A percentile compares a stretch with the other conserved stretches of the same genome.
These are phyloP conservation scores for Sporothrix pallida DNA, from an alignment of 2,329 filamentous ascomycete species.

Conservation along the genomic window DNA sequence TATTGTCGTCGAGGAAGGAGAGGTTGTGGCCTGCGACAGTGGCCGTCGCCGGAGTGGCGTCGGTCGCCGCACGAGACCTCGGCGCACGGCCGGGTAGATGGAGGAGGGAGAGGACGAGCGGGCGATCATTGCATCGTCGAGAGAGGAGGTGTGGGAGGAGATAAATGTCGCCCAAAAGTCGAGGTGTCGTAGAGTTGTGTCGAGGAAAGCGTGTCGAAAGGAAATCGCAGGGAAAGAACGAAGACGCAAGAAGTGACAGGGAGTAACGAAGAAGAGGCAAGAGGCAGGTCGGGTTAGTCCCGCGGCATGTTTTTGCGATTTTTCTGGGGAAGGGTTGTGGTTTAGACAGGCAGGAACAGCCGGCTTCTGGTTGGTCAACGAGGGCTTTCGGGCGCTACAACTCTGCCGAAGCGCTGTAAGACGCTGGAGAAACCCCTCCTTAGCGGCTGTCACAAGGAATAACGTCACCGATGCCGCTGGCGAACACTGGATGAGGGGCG, in stretches of 20 bases:
- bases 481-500: neutral
- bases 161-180: neutral
- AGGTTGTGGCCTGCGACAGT: neutral
- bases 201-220: neutral
- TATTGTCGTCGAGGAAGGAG: neutral
- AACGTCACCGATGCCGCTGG: constrained; percentile 20
- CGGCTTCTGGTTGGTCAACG: neutral
- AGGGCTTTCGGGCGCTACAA: neutral
- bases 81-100: constrained; percentile 33
- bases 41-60: constrained; percentile 30
- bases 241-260: neutral
- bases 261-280: neutral
- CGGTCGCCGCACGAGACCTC: constrained; percentile 32
- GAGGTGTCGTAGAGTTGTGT: neutral
- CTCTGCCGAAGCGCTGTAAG: neutral
- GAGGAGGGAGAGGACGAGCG: constrained; percentile 26
- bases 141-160: neutral
- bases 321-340: constrained; percentile 15
- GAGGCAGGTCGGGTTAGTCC: neutral
- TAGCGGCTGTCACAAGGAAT: neutral
- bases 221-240: neutral
- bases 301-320: constrained; percentile 12
- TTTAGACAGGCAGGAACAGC: constrained; percentile 18
- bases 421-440: neutral
- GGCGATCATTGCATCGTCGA: constrained; percentile 32